Percentiles rank a stretch among this genome's conserved stretches.
phyloP scores from a whole-genome alignment of 2,329 filamentous ascomycete species.

The Aspergillus brunneoviolaceus region DNA sequence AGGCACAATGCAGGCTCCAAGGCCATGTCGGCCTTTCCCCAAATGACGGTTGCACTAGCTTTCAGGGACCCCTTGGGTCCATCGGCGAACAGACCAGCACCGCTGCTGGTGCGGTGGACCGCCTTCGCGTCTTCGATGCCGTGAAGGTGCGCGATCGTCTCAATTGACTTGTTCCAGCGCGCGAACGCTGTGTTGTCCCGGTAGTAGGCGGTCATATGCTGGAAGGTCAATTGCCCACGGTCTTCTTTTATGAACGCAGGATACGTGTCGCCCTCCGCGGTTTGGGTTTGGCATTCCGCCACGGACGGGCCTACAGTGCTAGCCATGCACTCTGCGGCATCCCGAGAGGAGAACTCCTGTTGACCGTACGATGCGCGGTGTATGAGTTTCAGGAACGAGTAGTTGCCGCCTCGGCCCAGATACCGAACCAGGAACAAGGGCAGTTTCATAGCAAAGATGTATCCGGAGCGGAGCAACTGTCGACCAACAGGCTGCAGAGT shows the following conservation, averaged over 20 bases:
- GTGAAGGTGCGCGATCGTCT: slow-evolving; percentile 50
- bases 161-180: slow-evolving; percentile 54
- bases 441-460: slow-evolving; percentile 56
- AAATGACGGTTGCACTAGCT: slow-evolving; percentile 54
- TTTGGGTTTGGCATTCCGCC: slow-evolving; percentile 43
- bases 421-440: slow-evolving; percentile 47
- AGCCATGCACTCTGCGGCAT: slow-evolving; percentile 51
- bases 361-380: slow-evolving; percentile 42
- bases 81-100: slow-evolving; percentile 46
- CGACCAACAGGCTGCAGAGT: slow-evolving; percentile 49
- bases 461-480: slow-evolving; percentile 53
- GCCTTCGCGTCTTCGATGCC: slow-evolving; percentile 39
- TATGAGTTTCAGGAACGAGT: slow-evolving; percentile 46
- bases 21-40: slow-evolving; percentile 54
- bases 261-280: slow-evolving; percentile 36
- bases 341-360: slow-evolving; percentile 30
- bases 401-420: slow-evolving; percentile 51
- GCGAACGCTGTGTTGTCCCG: slow-evolving; percentile 48
- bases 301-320: slow-evolving; percentile 52
- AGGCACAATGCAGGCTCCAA: slow-evolving; percentile 51
- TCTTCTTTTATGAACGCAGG: slow-evolving; percentile 40
- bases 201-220: slow-evolving; percentile 55
- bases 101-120: slow-evolving; percentile 35
- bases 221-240: slow-evolving; percentile 49
- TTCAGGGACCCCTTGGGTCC: slow-evolving; percentile 49